Evolutionary conservation across 495 filamentous ascomycete genomes (phyloP).

Genomic region (Penicillium lagena): DNA sequence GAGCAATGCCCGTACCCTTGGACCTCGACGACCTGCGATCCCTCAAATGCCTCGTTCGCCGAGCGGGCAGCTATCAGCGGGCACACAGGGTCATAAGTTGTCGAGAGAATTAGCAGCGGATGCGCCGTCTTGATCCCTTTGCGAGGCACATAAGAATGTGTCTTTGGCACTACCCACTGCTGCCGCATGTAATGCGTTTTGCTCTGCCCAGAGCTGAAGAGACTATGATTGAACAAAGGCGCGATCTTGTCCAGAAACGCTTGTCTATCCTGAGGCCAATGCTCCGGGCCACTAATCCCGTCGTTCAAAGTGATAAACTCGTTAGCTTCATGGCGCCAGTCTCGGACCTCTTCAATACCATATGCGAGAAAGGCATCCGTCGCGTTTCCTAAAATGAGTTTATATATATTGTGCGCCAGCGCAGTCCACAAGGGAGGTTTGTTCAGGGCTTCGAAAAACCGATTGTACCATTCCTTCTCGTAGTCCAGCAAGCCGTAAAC

Average conservation of each 20-base stretch:
- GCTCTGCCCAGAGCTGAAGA: conserved; percentile 6
- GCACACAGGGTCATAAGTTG: conserved; percentile 38
- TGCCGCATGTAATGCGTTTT: conserved; percentile 25
- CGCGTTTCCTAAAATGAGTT: conserved; percentile 32
- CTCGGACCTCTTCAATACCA: conserved; percentile 7
- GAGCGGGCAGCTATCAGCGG: conserved; percentile 32
- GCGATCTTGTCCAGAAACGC: not conserved
- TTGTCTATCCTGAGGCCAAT: conserved; percentile 5
- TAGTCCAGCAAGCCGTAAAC: conserved; percentile 30
- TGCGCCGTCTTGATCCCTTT: conserved; percentile 24
- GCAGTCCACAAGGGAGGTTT: conserved; percentile 25
- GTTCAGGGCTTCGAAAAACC: conserved; percentile 30
- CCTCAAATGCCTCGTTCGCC: conserved; percentile 31
- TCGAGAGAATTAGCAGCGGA: conserved; percentile 35
- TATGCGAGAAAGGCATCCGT: conserved; percentile 33
- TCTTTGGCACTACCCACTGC: conserved; percentile 31
- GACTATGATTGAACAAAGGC: conserved; percentile 5
- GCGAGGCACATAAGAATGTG: conserved; percentile 28
- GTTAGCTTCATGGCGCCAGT: not conserved
- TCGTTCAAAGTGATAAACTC: conserved; percentile 6
- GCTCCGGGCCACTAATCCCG: not conserved
- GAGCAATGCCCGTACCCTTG: conserved; percentile 40
- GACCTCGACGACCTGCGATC: conserved; percentile 32
- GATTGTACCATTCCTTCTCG: conserved; percentile 23
- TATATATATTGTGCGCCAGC: conserved; percentile 27